Evolutionary conservation across 2,329 filamentous ascomycete genomes (phyloP).

Genomic region (Shiraia sp.): DNA sequence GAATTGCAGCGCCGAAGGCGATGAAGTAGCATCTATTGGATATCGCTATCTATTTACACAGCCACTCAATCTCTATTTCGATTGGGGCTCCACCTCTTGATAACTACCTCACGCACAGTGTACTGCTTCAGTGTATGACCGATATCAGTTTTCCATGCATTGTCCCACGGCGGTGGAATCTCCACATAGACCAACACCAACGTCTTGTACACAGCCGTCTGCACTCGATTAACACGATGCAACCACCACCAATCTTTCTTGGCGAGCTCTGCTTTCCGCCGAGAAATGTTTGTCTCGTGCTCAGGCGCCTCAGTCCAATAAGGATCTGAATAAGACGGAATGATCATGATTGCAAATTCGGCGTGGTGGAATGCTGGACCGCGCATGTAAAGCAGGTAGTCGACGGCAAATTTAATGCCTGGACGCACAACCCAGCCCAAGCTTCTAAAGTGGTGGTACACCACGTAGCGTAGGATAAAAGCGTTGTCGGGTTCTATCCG

Average conservation of each 20-base stretch:
- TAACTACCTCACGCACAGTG: conserved; percentile 75
- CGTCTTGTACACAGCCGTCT: conserved; percentile 88
- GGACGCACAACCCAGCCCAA: conserved; percentile 92
- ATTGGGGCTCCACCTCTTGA: conserved; percentile 84
- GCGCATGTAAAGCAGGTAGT: conserved; percentile 91
- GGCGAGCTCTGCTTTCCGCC: conserved; percentile 48
- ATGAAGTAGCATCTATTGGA: too few relatives aligned
- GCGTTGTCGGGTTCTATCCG: conserved; percentile 72
- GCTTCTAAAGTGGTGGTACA: conserved; percentile 95
- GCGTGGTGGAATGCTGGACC: conserved; percentile 95
- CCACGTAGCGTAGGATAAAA: conserved; percentile 84
- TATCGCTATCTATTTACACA: not conserved
- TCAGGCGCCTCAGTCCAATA: conserved; percentile 65
- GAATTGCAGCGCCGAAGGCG: too few relatives aligned
- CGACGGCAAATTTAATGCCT: conserved; percentile 92
- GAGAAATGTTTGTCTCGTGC: conserved; percentile 55
- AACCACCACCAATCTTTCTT: conserved; percentile 75
- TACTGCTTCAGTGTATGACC: conserved; percentile 69
- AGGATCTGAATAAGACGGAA: conserved; percentile 77
- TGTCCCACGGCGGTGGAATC: conserved; percentile 69
- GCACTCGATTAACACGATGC: conserved; percentile 85
- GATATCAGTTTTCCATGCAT: conserved; percentile 56
- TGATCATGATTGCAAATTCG: conserved; percentile 83
- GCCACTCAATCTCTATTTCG: conserved; percentile 65
- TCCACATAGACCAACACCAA: conserved; percentile 90